Evolutionary conservation across 1,284 basidiomycete species (phyloP).

Genomic region (Cryptococcus sp.): DNA sequence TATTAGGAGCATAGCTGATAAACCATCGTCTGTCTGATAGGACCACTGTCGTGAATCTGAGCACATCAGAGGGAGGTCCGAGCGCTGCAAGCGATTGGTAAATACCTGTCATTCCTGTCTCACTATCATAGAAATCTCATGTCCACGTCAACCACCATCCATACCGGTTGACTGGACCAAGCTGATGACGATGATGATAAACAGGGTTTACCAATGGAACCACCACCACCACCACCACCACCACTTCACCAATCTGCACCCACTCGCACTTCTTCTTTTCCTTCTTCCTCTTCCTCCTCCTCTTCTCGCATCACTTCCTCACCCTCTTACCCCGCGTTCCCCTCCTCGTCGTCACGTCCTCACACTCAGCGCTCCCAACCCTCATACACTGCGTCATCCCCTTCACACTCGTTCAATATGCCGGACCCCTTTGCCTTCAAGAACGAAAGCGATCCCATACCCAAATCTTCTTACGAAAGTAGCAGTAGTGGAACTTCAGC

Average conservation of each 20-base stretch:
- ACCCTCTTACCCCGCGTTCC: not conserved
- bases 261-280: not conserved
- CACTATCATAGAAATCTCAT: not conserved
- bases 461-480: too few relatives aligned
- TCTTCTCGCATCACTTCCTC: conserved; percentile 1
- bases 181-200: not conserved
- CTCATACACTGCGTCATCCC: too few relatives aligned
- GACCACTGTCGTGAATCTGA: not conserved
- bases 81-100: conserved; percentile 22
- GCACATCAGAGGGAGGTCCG: conserved; percentile 20
- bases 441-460: too few relatives aligned
- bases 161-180: not conserved
- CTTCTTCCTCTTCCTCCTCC: conserved; percentile 4
- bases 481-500: too few relatives aligned
- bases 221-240: not conserved
- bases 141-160: not conserved
- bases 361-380: not conserved
- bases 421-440: too few relatives aligned
- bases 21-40: not conserved
- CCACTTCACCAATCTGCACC: too few relatives aligned
- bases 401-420: too few relatives aligned
- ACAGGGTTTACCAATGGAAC: conserved; percentile 1
- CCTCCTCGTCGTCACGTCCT: not conserved
- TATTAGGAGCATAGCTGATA: not conserved
- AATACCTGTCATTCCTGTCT: conserved; percentile 1